These are phyloP conservation scores for Amanita inopinata DNA, from an alignment of 768 basidiomycete genomes.

Conservation along the genomic window DNA sequence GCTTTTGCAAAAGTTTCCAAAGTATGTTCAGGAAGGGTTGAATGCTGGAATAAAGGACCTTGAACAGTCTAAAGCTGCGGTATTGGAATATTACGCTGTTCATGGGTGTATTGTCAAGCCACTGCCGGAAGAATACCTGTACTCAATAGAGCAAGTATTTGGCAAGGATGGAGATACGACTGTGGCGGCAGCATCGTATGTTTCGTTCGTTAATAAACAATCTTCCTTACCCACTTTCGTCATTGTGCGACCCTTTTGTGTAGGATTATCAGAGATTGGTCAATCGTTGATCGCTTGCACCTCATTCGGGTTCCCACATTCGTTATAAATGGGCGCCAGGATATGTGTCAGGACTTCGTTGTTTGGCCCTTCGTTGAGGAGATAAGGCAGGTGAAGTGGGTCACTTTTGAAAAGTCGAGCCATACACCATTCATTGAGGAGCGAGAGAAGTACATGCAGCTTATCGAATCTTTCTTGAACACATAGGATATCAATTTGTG, in stretches of 20 bases:
- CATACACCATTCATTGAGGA: slow-evolving; percentile 38
- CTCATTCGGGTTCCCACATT: slow-evolving; percentile 30
- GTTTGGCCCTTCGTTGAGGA: slow-evolving; percentile 27
- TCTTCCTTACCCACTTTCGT: slow-evolving; percentile 1
- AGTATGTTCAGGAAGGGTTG: background rate
- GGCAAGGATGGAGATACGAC: slow-evolving; percentile 15
- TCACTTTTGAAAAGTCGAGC: slow-evolving; percentile 32
- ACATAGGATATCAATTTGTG: too few species aligned
- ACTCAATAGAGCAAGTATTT: slow-evolving; percentile 9
- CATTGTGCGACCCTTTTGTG: slow-evolving; percentile 17
- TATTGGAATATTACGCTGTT: slow-evolving; percentile 13
- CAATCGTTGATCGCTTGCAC: slow-evolving; percentile 32
- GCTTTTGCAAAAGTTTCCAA: slow-evolving; percentile 12
- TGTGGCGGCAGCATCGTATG: slow-evolving; percentile 16
- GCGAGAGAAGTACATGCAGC: slow-evolving; percentile 26
- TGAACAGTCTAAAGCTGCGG: slow-evolving; percentile 10
- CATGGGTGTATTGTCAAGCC: slow-evolving; percentile 14
- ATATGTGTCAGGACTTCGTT: slow-evolving; percentile 30
- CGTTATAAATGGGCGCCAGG: slow-evolving; percentile 31
- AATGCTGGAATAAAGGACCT: slow-evolving; percentile 9
- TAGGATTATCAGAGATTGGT: slow-evolving; percentile 29
- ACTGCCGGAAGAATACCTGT: slow-evolving; percentile 12
- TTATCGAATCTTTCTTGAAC: slow-evolving; percentile 10
- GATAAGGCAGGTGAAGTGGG: slow-evolving; percentile 33
- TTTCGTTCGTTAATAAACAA: background rate